These are phyloP conservation scores for Hypoxylon lienhwacheense DNA, from an alignment of 495 filamentous ascomycete genomes.

Conservation along the genomic window DNA sequence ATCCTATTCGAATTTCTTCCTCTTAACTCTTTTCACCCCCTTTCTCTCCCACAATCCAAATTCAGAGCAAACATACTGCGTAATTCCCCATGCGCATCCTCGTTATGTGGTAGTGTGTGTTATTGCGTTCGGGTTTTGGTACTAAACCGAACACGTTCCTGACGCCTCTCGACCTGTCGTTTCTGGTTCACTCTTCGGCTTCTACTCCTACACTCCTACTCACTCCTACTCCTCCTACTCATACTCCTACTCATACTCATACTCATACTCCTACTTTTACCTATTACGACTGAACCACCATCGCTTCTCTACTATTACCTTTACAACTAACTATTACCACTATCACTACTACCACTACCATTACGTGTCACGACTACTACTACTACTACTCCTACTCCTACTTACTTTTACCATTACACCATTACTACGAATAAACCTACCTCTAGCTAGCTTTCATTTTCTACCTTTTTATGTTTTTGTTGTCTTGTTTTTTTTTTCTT, in stretches of 20 bases:
- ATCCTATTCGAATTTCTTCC: constrained; percentile 9
- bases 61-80: constrained; percentile 1
- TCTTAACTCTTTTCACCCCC: constrained; percentile 9
- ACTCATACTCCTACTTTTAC: background rate
- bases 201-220: constrained; percentile 2
- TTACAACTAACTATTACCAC: background rate
- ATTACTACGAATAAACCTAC: constrained; percentile 4
- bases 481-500: background rate
- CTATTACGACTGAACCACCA: constrained; percentile 6
- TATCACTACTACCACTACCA: constrained; percentile 1
- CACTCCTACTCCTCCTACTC: too few relatives aligned
- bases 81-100: constrained; percentile 9
- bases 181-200: constrained; percentile 11
- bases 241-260: background rate
- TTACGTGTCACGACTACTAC: background rate
- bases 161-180: constrained; percentile 17
- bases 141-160: constrained; percentile 22
- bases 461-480: background rate
- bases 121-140: constrained; percentile 20
- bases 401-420: constrained; percentile 5
- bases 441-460: constrained; percentile 6
- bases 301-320: too few relatives aligned
- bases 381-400: constrained; percentile 1
- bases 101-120: constrained; percentile 23
- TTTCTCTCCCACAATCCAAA: constrained; percentile 4